Percentiles rank a stretch among this genome's conserved stretches.
Evolutionary conservation across 208 protist genomes (phyloP).

Genomic region (Wallacemonas sp.): DNA sequence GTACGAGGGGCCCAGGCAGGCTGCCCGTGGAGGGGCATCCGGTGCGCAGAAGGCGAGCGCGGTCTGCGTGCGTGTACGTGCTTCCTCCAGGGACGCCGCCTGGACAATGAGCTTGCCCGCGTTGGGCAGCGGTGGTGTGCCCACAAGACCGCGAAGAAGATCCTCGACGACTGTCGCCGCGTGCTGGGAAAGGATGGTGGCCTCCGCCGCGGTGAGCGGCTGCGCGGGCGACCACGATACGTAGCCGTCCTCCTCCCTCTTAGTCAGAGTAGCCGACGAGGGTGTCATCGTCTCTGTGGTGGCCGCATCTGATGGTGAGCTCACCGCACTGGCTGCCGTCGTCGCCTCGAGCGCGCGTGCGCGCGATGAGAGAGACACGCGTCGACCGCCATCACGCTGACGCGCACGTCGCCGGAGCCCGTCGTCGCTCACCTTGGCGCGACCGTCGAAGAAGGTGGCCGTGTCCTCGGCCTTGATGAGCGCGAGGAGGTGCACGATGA

Average conservation of each 20-base stretch:
- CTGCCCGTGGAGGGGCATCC: conserved; percentile 43
- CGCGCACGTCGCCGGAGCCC: not conserved
- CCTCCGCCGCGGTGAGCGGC: conserved; percentile 80
- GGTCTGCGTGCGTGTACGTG: conserved; percentile 31
- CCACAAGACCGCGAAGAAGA: conserved; percentile 56
- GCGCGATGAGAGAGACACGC: not conserved
- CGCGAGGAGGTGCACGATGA: conserved; percentile 2
- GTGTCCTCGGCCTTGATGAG: not conserved
- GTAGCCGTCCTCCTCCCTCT: too few species aligned
- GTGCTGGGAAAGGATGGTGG: conserved; percentile 69
- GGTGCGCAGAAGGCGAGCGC: conserved; percentile 36
- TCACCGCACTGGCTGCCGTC: too few species aligned
- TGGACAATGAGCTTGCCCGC: conserved; percentile 50
- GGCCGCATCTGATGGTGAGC: too few species aligned
- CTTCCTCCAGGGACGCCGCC: conserved; percentile 24
- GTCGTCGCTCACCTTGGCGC: too few species aligned
- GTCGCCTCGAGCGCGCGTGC: too few species aligned
- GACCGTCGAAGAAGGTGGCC: not conserved
- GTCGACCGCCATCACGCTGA: not conserved
- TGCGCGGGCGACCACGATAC: conserved; percentile 35
- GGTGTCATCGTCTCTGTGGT: too few species aligned
- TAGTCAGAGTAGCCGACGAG: too few species aligned
- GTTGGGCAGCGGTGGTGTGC: conserved; percentile 35
- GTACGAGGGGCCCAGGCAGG: conserved; percentile 78
- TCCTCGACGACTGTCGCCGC: conserved; percentile 34